Evolutionary conservation across 2,329 filamentous ascomycete genomes (phyloP).

Genomic region (Iodosphaeria phyllophila): DNA sequence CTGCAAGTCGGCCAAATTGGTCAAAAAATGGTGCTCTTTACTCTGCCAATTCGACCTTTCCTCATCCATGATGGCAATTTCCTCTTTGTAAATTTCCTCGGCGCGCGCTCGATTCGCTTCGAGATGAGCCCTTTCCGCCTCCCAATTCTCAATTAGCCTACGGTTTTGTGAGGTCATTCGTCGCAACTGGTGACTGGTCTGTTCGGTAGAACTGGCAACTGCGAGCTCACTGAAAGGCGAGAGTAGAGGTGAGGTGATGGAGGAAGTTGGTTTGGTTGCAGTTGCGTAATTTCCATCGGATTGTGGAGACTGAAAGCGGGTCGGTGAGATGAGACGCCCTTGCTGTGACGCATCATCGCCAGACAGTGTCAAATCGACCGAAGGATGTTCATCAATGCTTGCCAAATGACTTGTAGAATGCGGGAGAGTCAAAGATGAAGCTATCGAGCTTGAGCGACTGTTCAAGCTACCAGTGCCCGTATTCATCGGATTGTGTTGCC

Average conservation of each 20-base stretch:
- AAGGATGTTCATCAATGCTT: conserved; percentile 17
- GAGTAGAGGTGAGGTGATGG: conserved; percentile 4
- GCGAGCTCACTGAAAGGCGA: conserved; percentile 4
- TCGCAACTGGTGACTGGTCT: conserved; percentile 6
- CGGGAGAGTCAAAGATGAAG: conserved; percentile 21
- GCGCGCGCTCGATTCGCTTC: conserved; percentile 33
- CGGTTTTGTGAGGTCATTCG: conserved; percentile 9
- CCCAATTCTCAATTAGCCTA: conserved; percentile 26
- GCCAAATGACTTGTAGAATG: conserved; percentile 14
- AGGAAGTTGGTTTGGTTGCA: no score
- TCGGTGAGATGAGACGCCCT: conserved; percentile 16
- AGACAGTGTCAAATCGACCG: conserved; percentile 6
- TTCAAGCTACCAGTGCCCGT: no score
- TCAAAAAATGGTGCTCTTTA: no score
- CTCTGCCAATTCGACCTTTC: conserved; percentile 26
- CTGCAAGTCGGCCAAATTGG: no score
- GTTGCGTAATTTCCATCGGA: neutral
- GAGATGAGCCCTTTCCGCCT: conserved; percentile 31
- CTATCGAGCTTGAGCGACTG: conserved; percentile 15
- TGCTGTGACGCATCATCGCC: no score
- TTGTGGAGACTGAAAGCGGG: conserved; percentile 4
- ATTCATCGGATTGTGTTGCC: no score
- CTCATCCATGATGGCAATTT: conserved; percentile 32
- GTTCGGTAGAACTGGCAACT: conserved; percentile 7
- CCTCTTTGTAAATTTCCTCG: conserved; percentile 36